Evolutionary conservation across 768 basidiomycete species (phyloP).

Genomic region (Termitomyces sp.): DNA sequence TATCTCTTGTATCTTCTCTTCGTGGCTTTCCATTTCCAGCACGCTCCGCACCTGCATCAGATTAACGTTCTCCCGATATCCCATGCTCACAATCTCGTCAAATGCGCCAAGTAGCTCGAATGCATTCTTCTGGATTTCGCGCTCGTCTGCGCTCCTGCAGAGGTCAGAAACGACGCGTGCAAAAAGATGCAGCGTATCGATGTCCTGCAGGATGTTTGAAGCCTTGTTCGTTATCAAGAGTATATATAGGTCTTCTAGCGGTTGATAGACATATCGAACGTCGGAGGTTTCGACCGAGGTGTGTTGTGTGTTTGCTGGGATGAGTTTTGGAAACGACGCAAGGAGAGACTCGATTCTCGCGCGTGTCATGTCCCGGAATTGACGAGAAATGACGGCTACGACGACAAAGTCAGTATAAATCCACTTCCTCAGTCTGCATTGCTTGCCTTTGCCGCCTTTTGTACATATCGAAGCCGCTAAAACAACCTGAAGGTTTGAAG

Average conservation of each 20-base stretch:
- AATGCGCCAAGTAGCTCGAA: slow-evolving; percentile 95
- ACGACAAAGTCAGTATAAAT: not conserved
- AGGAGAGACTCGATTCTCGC: slow-evolving; percentile 93
- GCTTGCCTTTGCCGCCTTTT: slow-evolving; percentile 85
- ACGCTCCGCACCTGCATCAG: slow-evolving; percentile 74
- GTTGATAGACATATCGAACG: slow-evolving; percentile 95
- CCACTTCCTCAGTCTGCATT: not conserved
- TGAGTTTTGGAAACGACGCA: slow-evolving; percentile 95
- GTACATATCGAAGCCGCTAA: slow-evolving; percentile 94
- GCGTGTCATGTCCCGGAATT: slow-evolving; percentile 90
- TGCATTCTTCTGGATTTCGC: slow-evolving; percentile 84
- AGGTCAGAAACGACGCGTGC: slow-evolving; percentile 91
- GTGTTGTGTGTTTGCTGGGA: slow-evolving; percentile 91
- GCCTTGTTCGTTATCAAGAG: slow-evolving; percentile 97
- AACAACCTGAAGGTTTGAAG: slow-evolving; percentile 58
- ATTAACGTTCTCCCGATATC: slow-evolving; percentile 76
- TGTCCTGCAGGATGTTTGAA: slow-evolving; percentile 98
- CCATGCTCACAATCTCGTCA: slow-evolving; percentile 92
- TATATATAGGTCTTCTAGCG: slow-evolving; percentile 94
- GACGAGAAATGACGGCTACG: slow-evolving; percentile 90
- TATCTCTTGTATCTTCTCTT: slow-evolving; percentile 96
- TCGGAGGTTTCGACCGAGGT: slow-evolving; percentile 95
- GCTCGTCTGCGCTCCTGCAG: slow-evolving; percentile 81
- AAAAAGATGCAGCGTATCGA: slow-evolving; percentile 92
- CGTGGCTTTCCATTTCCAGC: slow-evolving; percentile 87